Base-by-base conservation (phyloP, 1,284 basidiomycete species). In the Ceratobasidium sp. region DNA sequence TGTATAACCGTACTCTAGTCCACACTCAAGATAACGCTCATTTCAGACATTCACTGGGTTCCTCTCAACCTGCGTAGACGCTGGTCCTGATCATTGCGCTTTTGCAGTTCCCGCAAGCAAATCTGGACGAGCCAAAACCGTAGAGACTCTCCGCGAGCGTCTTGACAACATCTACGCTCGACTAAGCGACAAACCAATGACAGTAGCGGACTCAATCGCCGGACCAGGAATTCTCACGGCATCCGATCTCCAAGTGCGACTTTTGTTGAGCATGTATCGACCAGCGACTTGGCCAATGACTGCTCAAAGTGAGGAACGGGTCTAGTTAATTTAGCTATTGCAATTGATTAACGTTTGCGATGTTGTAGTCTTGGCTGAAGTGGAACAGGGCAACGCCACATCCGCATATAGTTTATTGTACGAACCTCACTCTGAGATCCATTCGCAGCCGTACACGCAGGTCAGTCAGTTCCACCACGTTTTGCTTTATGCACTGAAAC, bases 21-120 rank as follows among this genome's bases (percentile, higher is more conserved):
- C 6, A 11, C 13, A 28, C 28, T 32, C 21, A 38, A 38, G 47
- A 4, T 21, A 11, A 28, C n/a, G 18, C 23, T 52, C 16, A 6
- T 38, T 4, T 38, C 32, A 30, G 52, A 43, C 47, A 23, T 35
- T 63, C 18, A 23, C 11, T 4, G 73, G 71, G 16, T 76, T 74
- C 67, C 62, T 76, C 44, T 47, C 46, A 38, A 41, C 28, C 6
- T 58, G 55, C 55, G 38, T 58, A 16, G 55, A 32, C 3, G 55
- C 55, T 28, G 55, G 55, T 9, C 55, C 55, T 18, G n/a, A 58
- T 2, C 6, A n/a, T 6, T 38, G 55, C 35, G 35, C 55, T 13
- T 38, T 58, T 13, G 55, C 55, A 18, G 32, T 18, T 13, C 55
- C 55, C 7, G 13, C 26, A n/a, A n/a, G 16, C 23, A 30, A 30